Base-by-base conservation (phyloP, 2,329 filamentous ascomycete genomes). In the Pestalotiopsis sp. region DNA sequence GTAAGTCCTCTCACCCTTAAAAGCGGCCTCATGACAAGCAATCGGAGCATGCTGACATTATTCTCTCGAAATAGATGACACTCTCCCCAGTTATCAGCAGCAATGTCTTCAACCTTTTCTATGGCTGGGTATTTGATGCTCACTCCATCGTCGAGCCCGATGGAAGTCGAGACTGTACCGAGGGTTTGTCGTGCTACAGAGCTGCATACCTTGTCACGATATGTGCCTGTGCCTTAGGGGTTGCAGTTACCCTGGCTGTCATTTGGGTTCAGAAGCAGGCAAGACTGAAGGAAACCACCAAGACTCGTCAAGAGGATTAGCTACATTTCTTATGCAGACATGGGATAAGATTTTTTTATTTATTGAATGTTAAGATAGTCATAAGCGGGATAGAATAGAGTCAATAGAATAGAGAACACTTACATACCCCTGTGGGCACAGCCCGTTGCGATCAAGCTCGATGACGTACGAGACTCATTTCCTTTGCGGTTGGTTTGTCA, bases 61-160 rank as follows among this genome's bases (percentile, higher is more conserved):
- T 92, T 74, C 17, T 9, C 6, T 23, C 45, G 6, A 9, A n/a
- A n/a, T 4, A 52, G 45, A 97, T 99, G 90, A 98, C 94, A 0
- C 84, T 98, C 62, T 92, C 93, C 2, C 95, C 95, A 0, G 93
- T 97, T 2, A 81, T 97, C 36, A 94, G 91, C 9, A 95, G 94
- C 64, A 97, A 98, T 75, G 80, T 97, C 25, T 98, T 97, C 85
- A 99, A 98, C 78, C 82, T 98, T 1, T 90, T 96, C 69, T 99
- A 98, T 78, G 96, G 96, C 63, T 82, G 80, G 17, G 90, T 97
- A 0, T 97, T 94, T 74, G 96, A 99, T 78, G 82, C 83, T 9
- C 94, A 98, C 79, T 95, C 92, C 25, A 81, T 91, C 41, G 82
- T 93, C 11, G 86, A 89, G 23, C 85, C 87, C 0, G 87, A 89